Evolutionary conservation across 2,329 filamentous ascomycete species (phyloP).

Genomic region (Chaetoscypha palmicola): DNA sequence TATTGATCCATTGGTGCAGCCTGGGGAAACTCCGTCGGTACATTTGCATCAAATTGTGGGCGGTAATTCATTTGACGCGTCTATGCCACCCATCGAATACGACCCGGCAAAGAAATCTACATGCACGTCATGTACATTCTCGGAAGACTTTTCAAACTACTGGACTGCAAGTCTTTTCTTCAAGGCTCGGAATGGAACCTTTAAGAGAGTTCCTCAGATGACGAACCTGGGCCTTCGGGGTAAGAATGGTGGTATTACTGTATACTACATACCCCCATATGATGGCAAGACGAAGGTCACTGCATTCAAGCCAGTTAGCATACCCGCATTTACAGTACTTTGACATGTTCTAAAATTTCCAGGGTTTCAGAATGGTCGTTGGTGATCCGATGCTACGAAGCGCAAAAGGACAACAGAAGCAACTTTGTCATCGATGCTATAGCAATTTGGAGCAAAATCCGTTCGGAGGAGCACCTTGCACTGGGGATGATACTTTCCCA

Average conservation of each 20-base stretch:
- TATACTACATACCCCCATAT: slow-evolving; percentile 32
- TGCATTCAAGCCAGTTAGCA: slow-evolving; percentile 33
- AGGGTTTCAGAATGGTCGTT: slow-evolving; percentile 41
- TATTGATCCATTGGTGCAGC: slow-evolving; percentile 6
- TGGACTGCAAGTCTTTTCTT: slow-evolving; percentile 32
- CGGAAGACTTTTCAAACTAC: slow-evolving; percentile 33
- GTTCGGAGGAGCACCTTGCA: slow-evolving; percentile 5
- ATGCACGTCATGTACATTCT: slow-evolving; percentile 32
- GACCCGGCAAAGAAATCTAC: slow-evolving; percentile 26
- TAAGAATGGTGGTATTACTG: slow-evolving; percentile 32
- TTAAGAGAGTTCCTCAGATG: slow-evolving; percentile 29
- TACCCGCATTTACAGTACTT: no score
- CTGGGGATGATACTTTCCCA: slow-evolving; percentile 35
- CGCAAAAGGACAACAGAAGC: slow-evolving; percentile 22
- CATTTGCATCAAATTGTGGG: slow-evolving; percentile 2
- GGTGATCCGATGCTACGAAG: slow-evolving; percentile 33
- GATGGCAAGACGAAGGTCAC: slow-evolving; percentile 35
- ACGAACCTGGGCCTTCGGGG: slow-evolving; percentile 32
- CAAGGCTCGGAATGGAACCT: slow-evolving; percentile 28
- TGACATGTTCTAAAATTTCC: no score
- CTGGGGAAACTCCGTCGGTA: not conserved
- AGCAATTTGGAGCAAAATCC: not conserved
- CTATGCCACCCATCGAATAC: slow-evolving; percentile 29
- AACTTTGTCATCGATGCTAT: not conserved
- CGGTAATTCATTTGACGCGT: slow-evolving; percentile 35